Conservation (phyloP, 108 stramenopile genomes). For the Cyclotella choctawhatcheeana region DNA sequence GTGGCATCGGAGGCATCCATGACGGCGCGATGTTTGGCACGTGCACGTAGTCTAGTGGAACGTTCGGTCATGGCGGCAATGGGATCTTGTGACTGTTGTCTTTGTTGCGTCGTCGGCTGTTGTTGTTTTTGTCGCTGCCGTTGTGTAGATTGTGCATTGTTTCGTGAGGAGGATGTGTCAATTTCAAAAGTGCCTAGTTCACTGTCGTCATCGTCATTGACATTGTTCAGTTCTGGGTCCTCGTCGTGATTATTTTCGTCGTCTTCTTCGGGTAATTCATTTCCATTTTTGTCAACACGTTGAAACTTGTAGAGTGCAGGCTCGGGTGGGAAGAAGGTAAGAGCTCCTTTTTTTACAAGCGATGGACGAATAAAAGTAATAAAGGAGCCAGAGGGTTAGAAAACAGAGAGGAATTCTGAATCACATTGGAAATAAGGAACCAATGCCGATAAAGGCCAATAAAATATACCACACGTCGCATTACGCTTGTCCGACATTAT, state of each 20-base stretch:
- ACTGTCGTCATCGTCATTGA: conserved; percentile 36
- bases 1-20: conserved; percentile 66
- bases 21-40: conserved; percentile 65
- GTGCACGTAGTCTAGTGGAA: conserved; percentile 57
- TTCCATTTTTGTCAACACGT: conserved; percentile 61
- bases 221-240: not conserved
- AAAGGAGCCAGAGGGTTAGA: too few species aligned
- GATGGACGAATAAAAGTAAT: too few species aligned
- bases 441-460: too few species aligned
- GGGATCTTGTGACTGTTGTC: conserved; percentile 51
- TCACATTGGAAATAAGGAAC: too few species aligned
- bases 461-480: too few species aligned
- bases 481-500: too few species aligned
- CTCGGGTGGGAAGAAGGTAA: conserved; percentile 91
- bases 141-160: not conserved
- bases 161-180: conserved; percentile 26
- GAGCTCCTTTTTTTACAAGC: too few species aligned
- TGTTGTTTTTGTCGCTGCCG: conserved; percentile 5
- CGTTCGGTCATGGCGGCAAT: conserved; percentile 71
- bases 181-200: conserved; percentile 52
- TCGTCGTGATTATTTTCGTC: conserved; percentile 23
- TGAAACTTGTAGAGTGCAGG: conserved; percentile 83
- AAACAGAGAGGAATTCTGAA: too few species aligned
- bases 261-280: conserved; percentile 54
- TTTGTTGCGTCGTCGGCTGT: conserved; percentile 19